Evolutionary conservation across 108 stramenopile species (phyloP).

Genomic region (Skeletonema tropicum): DNA sequence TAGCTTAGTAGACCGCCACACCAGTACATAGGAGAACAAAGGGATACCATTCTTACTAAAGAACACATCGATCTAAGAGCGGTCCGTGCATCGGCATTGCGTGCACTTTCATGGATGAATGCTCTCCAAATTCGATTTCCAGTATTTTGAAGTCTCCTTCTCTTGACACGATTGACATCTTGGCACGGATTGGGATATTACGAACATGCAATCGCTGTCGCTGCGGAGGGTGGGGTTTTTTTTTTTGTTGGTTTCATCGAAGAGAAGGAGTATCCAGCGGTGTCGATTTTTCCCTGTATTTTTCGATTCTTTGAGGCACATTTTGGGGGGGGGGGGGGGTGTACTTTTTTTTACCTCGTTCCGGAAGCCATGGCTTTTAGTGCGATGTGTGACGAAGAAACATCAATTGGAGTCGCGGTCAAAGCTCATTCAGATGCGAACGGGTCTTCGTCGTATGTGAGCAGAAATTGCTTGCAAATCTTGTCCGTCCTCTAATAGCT

Average conservation of each 20-base stretch:
- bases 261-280: conserved; percentile 55
- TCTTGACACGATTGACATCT: conserved; percentile 49
- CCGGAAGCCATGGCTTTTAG: conserved; percentile 46
- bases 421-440: conserved; percentile 46
- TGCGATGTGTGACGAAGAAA: neutral
- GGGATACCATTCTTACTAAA: conserved; percentile 47
- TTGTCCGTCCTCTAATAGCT: conserved; percentile 1
- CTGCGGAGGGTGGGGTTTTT: too few relatives aligned
- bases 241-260: conserved; percentile 39
- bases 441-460: conserved; percentile 38
- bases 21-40: conserved; percentile 28
- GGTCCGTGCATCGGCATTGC: conserved; percentile 56
- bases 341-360: conserved; percentile 59
- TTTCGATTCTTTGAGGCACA: conserved; percentile 58
- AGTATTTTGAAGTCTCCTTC: conserved; percentile 39
- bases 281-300: conserved; percentile 61
- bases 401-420: conserved; percentile 34
- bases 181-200: conserved; percentile 75
- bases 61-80: conserved; percentile 59
- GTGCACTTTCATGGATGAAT: conserved; percentile 61
- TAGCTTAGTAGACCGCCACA: conserved; percentile 55
- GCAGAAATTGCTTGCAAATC: neutral
- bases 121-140: conserved; percentile 38
- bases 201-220: conserved; percentile 64
- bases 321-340: too few relatives aligned